A percentile compares a stretch with the other conserved stretches of the same genome.
These are phyloP conservation scores for Chrysoporthe cubensis DNA, from an alignment of 2,329 filamentous ascomycete species.

Conservation along the genomic window DNA sequence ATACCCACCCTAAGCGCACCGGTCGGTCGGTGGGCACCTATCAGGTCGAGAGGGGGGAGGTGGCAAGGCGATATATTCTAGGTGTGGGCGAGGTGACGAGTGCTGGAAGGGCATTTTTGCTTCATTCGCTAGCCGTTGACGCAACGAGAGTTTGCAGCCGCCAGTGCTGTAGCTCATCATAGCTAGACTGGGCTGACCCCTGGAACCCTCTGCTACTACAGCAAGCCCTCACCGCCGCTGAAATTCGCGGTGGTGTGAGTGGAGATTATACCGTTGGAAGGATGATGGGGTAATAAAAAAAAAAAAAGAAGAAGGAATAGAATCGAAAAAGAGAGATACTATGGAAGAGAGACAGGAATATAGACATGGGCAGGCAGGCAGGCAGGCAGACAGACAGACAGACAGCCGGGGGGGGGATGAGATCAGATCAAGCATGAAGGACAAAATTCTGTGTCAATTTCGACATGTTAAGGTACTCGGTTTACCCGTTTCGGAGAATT, in stretches of 20 bases:
- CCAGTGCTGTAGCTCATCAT: neutral
- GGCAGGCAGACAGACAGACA: too few relatives aligned
- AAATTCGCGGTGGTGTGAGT: constrained; percentile 1
- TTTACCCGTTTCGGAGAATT: neutral
- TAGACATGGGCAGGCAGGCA: too few relatives aligned
- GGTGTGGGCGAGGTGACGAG: too few relatives aligned
- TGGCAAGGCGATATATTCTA: too few relatives aligned
- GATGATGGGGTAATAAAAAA: neutral
- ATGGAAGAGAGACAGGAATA: too few relatives aligned
- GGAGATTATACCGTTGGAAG: neutral
- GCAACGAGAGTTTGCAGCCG: neutral
- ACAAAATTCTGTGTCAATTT: neutral
- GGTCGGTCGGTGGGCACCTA: neutral
- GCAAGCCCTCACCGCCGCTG: constrained; percentile 1
- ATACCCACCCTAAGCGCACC: neutral
- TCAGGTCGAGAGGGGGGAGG: neutral
- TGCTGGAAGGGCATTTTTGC: neutral
- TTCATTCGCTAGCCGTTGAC: neutral
- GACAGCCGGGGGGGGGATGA: too few relatives aligned
- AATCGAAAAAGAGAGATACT: neutral
- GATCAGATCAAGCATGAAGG: too few relatives aligned
- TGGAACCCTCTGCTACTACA: neutral
- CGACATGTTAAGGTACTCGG: neutral
- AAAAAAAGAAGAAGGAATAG: neutral
- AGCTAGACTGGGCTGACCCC: neutral